These are phyloP conservation scores for Ustilago trichophora DNA, from an alignment of 1,284 basidiomycete genomes.

Conservation along the genomic window DNA sequence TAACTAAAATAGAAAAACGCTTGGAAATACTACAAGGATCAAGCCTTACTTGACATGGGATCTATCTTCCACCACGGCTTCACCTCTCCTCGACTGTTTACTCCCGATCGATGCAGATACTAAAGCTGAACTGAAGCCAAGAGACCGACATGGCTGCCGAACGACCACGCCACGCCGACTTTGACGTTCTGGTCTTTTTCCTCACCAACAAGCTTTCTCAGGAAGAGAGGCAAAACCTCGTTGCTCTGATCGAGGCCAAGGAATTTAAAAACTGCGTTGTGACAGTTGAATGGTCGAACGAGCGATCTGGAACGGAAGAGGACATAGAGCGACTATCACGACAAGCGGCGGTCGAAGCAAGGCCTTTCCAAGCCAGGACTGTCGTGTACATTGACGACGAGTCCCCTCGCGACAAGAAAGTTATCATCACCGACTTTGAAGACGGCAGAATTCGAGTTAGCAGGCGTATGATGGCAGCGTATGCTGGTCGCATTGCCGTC, in stretches of 20 bases:
- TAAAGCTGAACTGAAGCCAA: neutral
- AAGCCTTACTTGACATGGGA: too few species aligned
- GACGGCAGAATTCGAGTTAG: neutral
- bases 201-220: conserved; percentile 10
- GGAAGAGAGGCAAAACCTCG: conserved; percentile 4
- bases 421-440: conserved; percentile 5
- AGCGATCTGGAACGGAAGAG: conserved; percentile 2
- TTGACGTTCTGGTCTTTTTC: conserved; percentile 4
- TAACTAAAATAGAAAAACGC: too few species aligned
- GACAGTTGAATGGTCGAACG: conserved; percentile 9
- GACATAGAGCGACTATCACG: conserved; percentile 3
- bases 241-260: conserved; percentile 3
- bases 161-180: conserved; percentile 6
- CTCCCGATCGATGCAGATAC: conserved; percentile 2
- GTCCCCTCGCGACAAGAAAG: conserved; percentile 5
- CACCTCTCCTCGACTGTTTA: neutral
- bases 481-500: conserved; percentile 3
- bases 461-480: conserved; percentile 2
- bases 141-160: conserved; percentile 3
- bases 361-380: conserved; percentile 7
- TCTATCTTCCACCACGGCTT: too few species aligned
- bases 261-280: conserved; percentile 3
- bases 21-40: too few species aligned
- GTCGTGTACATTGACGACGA: conserved; percentile 12
- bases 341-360: conserved; percentile 1